Evolutionary conservation across 345 rosid species (phyloP), one percentile per base, ranked within the genome.

Genomic region (Eucalyptus cloeziana): DNA sequence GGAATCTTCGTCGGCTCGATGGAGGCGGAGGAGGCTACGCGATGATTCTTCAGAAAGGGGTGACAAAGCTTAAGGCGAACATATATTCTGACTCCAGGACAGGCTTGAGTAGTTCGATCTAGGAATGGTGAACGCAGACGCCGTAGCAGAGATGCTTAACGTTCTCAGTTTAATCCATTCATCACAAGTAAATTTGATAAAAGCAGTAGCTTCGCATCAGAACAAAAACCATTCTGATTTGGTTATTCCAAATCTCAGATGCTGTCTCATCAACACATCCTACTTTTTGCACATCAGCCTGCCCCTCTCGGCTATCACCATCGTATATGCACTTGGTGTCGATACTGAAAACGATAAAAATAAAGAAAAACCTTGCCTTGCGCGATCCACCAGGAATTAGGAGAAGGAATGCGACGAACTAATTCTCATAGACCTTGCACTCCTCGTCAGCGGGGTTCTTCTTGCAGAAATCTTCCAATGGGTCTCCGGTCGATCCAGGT

Each of bases 381-480:
- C 10, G 22, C 2, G 85, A 86, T 58, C 87, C 44, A 49, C 43
- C 87, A 7, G 33, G 47, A 71, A 87, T 44, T 19, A 27, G 86
- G 37, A 85, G 49, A 89, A 62, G 71, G 49, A 54, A 24, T 24
- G 86, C 22, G 56, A 86, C 49, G 12, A 56, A 51, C 90, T 90
- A 95, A 86, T 94, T 94, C 90, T 97, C 99, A 89, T 91, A 97
- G 87, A 97, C 99, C 93, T 97, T 97, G 98, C 99, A 96, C 88
- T 97, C 99, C 88, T 95, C 92, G 13, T 93, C 98, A 6, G 97
- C 96, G 17, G 99, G 99, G 90, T 94, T 97, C 85, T 95, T 93
- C 96, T 96, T 2, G 94, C 99, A 97, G 95, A 91, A 96, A 71
- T 97, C 99, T 86, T 97, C 99, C 97, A 96, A 91, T 11, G 99